Evolutionary conservation across 208 protist species (phyloP).

Genomic region (Wallacemonas rigidus): DNA sequence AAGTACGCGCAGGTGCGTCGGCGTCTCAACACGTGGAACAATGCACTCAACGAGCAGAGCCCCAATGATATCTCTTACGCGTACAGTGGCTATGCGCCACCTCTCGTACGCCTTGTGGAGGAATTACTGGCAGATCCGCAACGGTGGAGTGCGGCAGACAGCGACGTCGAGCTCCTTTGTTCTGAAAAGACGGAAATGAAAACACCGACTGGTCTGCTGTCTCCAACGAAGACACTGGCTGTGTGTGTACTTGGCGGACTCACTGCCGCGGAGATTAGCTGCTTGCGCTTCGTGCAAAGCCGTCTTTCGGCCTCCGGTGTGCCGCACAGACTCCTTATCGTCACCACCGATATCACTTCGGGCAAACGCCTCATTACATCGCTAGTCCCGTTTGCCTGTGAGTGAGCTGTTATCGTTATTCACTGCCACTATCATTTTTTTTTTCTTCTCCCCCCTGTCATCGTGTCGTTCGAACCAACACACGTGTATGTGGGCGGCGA

Average conservation of each 20-base stretch:
- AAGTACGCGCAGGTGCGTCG: slow-evolving; percentile 61
- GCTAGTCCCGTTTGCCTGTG: slow-evolving; percentile 44
- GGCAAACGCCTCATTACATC: slow-evolving; percentile 58
- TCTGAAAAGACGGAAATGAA: slow-evolving; percentile 57
- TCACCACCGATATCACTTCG: slow-evolving; percentile 62
- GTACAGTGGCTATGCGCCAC: slow-evolving; percentile 79
- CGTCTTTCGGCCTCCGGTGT: slow-evolving; percentile 41
- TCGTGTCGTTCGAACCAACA: not conserved
- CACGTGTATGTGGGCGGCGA: no score
- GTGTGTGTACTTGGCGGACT: slow-evolving; percentile 95
- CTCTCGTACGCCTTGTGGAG: slow-evolving; percentile 61
- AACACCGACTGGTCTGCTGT: slow-evolving; percentile 40
- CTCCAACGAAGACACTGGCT: slow-evolving; percentile 44
- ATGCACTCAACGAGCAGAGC: slow-evolving; percentile 52
- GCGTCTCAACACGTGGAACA: slow-evolving; percentile 60
- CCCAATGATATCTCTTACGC: slow-evolving; percentile 74
- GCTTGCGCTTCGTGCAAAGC: slow-evolving; percentile 84
- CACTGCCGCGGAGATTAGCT: slow-evolving; percentile 91
- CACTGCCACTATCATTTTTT: slow-evolving; percentile 5
- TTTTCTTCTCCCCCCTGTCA: slow-evolving; percentile 16
- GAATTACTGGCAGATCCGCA: slow-evolving; percentile 46
- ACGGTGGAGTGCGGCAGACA: slow-evolving; percentile 40
- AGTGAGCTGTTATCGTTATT: not conserved
- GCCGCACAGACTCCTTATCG: slow-evolving; percentile 55
- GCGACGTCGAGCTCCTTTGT: slow-evolving; percentile 39